These are phyloP conservation scores for Luzula sylvatica DNA, from an alignment of 176 grass and related monocot genomes.

Conservation along the genomic window DNA sequence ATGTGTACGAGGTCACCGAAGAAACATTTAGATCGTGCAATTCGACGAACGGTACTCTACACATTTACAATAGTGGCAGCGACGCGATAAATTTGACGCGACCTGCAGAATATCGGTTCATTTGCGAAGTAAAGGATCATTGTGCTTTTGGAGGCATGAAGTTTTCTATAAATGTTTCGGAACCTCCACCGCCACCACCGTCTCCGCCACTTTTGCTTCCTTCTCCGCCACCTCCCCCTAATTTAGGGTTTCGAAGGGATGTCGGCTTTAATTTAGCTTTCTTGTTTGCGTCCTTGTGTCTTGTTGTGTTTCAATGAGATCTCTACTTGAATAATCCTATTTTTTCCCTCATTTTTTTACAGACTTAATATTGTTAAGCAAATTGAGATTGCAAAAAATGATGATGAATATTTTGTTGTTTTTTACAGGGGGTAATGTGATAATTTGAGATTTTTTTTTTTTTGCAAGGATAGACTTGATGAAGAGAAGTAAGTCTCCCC, in stretches of 20 bases:
- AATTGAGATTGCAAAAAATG: no score
- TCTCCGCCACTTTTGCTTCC: neutral
- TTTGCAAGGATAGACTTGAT: no score
- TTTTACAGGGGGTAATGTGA: no score
- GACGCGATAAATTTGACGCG: constrained; percentile 38
- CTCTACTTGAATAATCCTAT: no score
- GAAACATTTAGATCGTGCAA: constrained; percentile 50
- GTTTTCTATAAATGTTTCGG: constrained; percentile 34
- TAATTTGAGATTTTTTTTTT: no score
- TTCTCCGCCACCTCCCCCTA: constrained; percentile 1
- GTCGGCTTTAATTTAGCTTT: neutral
- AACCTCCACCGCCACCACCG: neutral
- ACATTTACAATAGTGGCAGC: constrained; percentile 28
- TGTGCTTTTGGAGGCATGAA: constrained; percentile 67
- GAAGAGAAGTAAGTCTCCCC: no score
- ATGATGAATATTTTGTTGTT: no score
- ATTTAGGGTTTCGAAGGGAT: constrained; percentile 6
- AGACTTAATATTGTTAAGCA: no score
- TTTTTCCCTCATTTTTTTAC: no score
- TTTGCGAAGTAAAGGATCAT: constrained; percentile 61
- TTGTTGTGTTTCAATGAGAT: constrained; percentile 4
- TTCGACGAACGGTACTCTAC: constrained; percentile 14
- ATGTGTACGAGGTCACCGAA: constrained; percentile 46
- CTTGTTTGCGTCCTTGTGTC: constrained; percentile 1
- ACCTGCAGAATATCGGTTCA: constrained; percentile 46